Evolutionary conservation across 345 rosid genomes (phyloP), one percentile per base, ranked within the genome.

Genomic region (Erucastrum elatum): DNA sequence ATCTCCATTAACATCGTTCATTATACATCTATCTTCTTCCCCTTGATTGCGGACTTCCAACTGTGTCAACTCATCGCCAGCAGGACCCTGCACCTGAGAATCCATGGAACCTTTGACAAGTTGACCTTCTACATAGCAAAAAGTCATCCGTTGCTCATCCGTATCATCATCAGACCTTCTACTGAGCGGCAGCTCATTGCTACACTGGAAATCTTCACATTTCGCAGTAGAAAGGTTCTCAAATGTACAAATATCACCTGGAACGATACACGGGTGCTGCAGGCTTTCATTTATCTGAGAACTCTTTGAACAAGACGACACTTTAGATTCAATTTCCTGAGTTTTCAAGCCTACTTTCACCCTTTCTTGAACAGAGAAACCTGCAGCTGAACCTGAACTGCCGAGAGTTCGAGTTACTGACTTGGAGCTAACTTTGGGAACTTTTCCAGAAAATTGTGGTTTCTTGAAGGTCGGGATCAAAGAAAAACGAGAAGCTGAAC

Each of bases 381-480:
- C 81, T 25, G 72, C 44, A 31, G 71, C 56, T 60, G 75, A 37
- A 64, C 64, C 71, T 65, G 77, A 68, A 8, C 70, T 59, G 66
- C 65, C 70, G 15, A 39, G 15, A 51, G 49, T 82, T 66, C 61
- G 70, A 73, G 46, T 79, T 64, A 80, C 77, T 68, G 74, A 51
- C 75, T 63, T 71, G 61, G 64, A 66, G 75, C 68, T 74, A 33
- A 69, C 68, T 68, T 72, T 53, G 13, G 73, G 72, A 68, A 63
- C 55, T 70, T 77, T 85, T 44, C 27, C 70, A 15, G 82, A 34
- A 72, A 80, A 75, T 46, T 80, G 77, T 27, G 83, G 79, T 66
- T 74, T 84, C 80, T 71, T 84, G 72, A 46, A 65, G 53, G 60
- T 25, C 77, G 85, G 69, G 68, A 82, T 88, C 77, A 67, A 29